These are phyloP conservation scores for Emergomyces orientalis DNA, from an alignment of 2,329 filamentous ascomycete species.

Conservation along the genomic window DNA sequence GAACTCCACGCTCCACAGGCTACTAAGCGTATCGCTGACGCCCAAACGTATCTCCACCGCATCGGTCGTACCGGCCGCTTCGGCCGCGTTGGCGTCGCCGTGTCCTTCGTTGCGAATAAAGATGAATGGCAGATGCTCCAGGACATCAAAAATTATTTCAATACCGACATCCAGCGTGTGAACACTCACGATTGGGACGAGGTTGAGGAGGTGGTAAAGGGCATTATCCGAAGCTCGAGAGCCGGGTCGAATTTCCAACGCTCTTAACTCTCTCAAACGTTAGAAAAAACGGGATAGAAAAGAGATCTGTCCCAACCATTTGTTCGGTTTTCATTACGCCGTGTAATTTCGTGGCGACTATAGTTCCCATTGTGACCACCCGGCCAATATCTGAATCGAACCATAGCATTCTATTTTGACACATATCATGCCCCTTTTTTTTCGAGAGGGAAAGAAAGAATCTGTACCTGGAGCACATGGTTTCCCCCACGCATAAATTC, in stretches of 20 bases:
- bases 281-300: not conserved
- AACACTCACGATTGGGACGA: slow-evolving; percentile 84
- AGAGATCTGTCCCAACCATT: not conserved
- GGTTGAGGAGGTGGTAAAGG: slow-evolving; percentile 73
- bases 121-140: slow-evolving; percentile 70
- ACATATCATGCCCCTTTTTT: not conserved
- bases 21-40: slow-evolving; percentile 63
- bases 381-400: not conserved
- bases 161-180: slow-evolving; percentile 70
- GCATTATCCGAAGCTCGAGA: slow-evolving; percentile 54
- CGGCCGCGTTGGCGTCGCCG: slow-evolving; percentile 88
- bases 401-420: not conserved
- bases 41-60: slow-evolving; percentile 93
- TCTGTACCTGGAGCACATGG: not conserved
- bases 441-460: not conserved
- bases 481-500: not conserved
- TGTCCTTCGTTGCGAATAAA: slow-evolving; percentile 86
- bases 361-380: not conserved
- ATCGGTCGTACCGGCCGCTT: slow-evolving; percentile 96
- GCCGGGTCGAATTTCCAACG: slow-evolving; percentile 33
- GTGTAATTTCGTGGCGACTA: not conserved
- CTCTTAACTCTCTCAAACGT: not conserved
- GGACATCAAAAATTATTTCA: slow-evolving; percentile 70
- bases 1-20: slow-evolving; percentile 50
- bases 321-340: not conserved